A percentile compares a stretch with the other conserved stretches of the same genome.
Conservation (phyloP, 768 basidiomycete genomes). For the Boletales sp. region DNA sequence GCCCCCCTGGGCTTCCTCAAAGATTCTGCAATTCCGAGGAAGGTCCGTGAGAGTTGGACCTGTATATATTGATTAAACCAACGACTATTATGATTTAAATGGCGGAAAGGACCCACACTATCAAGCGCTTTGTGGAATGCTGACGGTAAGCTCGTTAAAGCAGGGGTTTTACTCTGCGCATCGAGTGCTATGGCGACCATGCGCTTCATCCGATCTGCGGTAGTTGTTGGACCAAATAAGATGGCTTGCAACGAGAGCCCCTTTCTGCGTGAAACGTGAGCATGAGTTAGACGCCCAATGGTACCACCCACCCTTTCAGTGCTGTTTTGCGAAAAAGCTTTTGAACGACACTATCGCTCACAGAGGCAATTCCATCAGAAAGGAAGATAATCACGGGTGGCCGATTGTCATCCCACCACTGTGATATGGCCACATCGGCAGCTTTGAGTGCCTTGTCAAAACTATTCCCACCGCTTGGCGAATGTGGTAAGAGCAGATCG, state of each 20-base stretch:
- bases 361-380: slow-evolving; percentile 48
- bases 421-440: slow-evolving; percentile 37
- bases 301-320: slow-evolving; percentile 37
- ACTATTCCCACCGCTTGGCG: slow-evolving; percentile 39
- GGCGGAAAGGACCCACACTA: slow-evolving; percentile 33
- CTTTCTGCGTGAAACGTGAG: slow-evolving; percentile 33
- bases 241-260: slow-evolving; percentile 57
- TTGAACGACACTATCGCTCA: slow-evolving; percentile 32
- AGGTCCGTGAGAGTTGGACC: slow-evolving; percentile 51
- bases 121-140: slow-evolving; percentile 49
- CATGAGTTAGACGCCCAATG: neutral
- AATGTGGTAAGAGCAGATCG: slow-evolving; percentile 31
- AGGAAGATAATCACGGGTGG: slow-evolving; percentile 53
- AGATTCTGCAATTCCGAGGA: slow-evolving; percentile 55
- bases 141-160: slow-evolving; percentile 33
- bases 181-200: slow-evolving; percentile 51
- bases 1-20: slow-evolving; percentile 50
- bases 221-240: slow-evolving; percentile 42
- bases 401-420: slow-evolving; percentile 43
- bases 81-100: neutral
- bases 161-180: slow-evolving; percentile 35
- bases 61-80: slow-evolving; percentile 13
- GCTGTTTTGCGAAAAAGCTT: slow-evolving; percentile 36
- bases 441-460: slow-evolving; percentile 39
- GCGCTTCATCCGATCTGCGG: slow-evolving; percentile 28